phyloP scores from a whole-genome alignment of 1,139 yeast species.

The Hansenula sp. region DNA sequence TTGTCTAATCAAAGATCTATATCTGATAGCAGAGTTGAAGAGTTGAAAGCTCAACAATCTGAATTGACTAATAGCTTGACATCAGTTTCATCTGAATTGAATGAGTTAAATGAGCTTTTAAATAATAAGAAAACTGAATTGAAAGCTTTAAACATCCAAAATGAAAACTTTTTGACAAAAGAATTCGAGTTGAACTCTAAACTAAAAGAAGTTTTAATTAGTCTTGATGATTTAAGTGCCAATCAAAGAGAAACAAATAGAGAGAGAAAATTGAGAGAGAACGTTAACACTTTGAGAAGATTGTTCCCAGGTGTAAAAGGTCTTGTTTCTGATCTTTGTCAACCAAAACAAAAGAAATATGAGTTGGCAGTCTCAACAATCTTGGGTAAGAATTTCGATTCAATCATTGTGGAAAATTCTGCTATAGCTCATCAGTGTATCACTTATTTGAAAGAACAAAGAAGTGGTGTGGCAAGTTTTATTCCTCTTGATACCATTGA shows the following conservation, averaged over 20 bases:
- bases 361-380: conserved; percentile 76
- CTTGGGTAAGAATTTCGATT: conserved; percentile 74
- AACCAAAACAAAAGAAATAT: conserved; percentile 72
- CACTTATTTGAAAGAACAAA: conserved; percentile 75
- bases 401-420: conserved; percentile 77
- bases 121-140: conserved; percentile 39
- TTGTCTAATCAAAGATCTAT: conserved; percentile 40
- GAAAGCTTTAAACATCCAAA: conserved; percentile 37
- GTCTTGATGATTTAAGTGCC: conserved; percentile 69
- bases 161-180: conserved; percentile 41
- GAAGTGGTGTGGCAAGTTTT: conserved; percentile 81
- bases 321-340: conserved; percentile 70
- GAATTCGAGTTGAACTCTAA: conserved; percentile 59
- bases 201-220: conserved; percentile 55
- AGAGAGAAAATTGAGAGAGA: conserved; percentile 68
- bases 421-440: conserved; percentile 81
- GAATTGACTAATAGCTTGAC: conserved; percentile 23
- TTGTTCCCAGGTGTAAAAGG: conserved; percentile 83
- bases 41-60: conserved; percentile 25
- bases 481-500: conserved; percentile 84
- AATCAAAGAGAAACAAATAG: conserved; percentile 70
- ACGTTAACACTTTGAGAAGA: conserved; percentile 61
- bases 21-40: conserved; percentile 37
- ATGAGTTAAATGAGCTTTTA: conserved; percentile 26
- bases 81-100: conserved; percentile 30